Percentiles rank a stretch among this genome's conserved stretches.
Evolutionary conservation across 2,329 filamentous ascomycete genomes (phyloP).

Genomic region (Drechslerella coelobrocha): DNA sequence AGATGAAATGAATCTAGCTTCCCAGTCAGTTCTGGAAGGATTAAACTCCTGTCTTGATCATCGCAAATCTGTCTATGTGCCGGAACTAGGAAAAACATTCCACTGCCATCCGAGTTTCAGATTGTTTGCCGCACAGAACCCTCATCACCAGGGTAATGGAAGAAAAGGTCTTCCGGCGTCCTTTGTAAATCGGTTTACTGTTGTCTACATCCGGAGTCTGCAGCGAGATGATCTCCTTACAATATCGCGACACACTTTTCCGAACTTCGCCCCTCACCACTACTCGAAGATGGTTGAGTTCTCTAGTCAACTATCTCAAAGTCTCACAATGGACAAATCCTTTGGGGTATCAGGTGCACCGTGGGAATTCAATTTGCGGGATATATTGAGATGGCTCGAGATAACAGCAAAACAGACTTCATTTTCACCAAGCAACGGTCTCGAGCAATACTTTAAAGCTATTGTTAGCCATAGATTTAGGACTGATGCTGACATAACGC

Average conservation of each 20-base stretch:
- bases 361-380: conserved; percentile 94
- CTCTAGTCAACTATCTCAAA: conserved; percentile 78
- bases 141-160: conserved; percentile 94
- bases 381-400: conserved; percentile 77
- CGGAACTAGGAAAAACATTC: conserved; percentile 93
- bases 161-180: conserved; percentile 92
- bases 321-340: conserved; percentile 65
- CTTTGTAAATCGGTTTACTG: conserved; percentile 97
- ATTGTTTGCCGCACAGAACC: conserved; percentile 97
- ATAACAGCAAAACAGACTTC: conserved; percentile 76
- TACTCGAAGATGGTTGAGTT: conserved; percentile 76
- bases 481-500: conserved; percentile 69
- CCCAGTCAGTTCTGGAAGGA: conserved; percentile 93
- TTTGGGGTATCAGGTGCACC: conserved; percentile 72
- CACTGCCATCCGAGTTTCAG: conserved; percentile 85
- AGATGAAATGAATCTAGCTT: conserved; percentile 98
- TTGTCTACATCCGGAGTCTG: conserved; percentile 95
- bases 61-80: conserved; percentile 91
- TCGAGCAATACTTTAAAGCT: conserved; percentile 75
- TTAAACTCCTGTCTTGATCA: conserved; percentile 97
- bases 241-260: conserved; percentile 81
- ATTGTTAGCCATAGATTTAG: conserved; percentile 90
- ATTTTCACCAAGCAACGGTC: conserved; percentile 46
- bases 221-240: conserved; percentile 77
- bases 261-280: conserved; percentile 66